Evolutionary conservation across 768 basidiomycete genomes (phyloP), one percentile per base, ranked within the genome.

Genomic region (Mycena haematopus): DNA sequence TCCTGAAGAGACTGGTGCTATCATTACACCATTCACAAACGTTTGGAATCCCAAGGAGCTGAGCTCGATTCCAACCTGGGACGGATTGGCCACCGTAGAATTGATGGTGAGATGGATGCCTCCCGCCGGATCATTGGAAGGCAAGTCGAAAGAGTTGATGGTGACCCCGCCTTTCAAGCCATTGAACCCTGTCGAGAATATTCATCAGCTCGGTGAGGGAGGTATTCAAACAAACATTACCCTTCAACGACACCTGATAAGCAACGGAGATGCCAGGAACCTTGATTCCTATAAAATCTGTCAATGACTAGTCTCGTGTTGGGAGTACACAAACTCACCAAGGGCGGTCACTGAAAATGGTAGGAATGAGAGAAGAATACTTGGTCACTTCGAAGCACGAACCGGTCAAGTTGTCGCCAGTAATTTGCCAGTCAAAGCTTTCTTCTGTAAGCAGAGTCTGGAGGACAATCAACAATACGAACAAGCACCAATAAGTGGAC

Each of bases 61-160:
- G 9, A 92, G 77, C 61, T 84, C 75, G 14, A 92, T 84, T 27
- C 90, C 90, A 40, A 92, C 88, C 80, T 90, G 89, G 1, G 90
- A 88, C 31, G 90, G 90, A 66, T 91, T 92, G 1, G 79, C 74
- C 3, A 86, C 76, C 11, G 79, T 81, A 0, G 89, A 84, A 56
- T 88, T 76, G 19, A 92, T 76, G 5, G 86, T 89, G 42, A 92
- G 76, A 68, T 84, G 84, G 56, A 92, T 86, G 14, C 90, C 89
- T 21, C 90, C 90, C 11, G 81, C 82, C 1, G 89, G 88, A 67
- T 91, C 90, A 68, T 92, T 80, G 13, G 80, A 77, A 0, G 90
- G 90, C 25, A 92, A 73, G 73, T 91, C 88, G 67, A 92, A 92
- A 2, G 84, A 81, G 25, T 86, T 74, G 62, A 92, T 88, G 25